Base-by-base conservation (phyloP, 1,284 basidiomycete genomes). In the Cryptococcus sp. region DNA sequence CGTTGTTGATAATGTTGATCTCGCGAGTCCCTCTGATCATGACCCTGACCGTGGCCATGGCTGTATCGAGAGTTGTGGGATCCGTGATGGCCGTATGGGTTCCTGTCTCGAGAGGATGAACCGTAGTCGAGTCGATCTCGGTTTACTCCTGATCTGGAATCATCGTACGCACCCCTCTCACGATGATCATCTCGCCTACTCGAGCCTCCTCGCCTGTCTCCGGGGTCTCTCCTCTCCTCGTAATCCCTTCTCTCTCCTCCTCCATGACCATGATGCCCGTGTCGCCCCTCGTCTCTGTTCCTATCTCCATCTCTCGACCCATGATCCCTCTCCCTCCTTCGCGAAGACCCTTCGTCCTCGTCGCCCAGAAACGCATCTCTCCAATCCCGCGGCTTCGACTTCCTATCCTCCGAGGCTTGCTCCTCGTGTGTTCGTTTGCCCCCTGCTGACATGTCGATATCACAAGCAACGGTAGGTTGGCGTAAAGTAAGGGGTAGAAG, bases 371-470 rank as follows among this genome's bases (percentile, higher is more conserved):
- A 80, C 1, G 83, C 82, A 63, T 88, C 86, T 54, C 84, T 75
- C 84, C 85, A 85, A 66, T 88, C 84, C 56, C 78, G 79, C 0
- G 79, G 75, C 46, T 83, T 82, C 47, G 82, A 81, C 57, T 76
- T 70, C 49, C 69, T 76, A 21, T 44, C 25, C 33, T 38, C 26
- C 23, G 43, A 23, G 11, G 34, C 36, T n/a, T n/a, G n/a, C 11
- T 25, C 42, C 14, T 44, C 54, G 46, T 62, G 53, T 3, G 61
- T 57, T 25, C 64, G 57, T 47, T 66, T 66, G 21, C 39, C 50
- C 44, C 64, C 62, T 57, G 28, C 28, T 7, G 63, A 57, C 55
- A 62, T 60, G n/a, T n/a, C n/a, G 28, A 31, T 31, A 14, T 31
- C 28, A 31, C 28, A 31, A 31, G 14, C 9, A 14, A 14, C 9